A percentile compares a stretch with the other conserved stretches of the same genome.
Evolutionary conservation across 345 rosid species (phyloP).

Genomic region (Anacardium occidentale): DNA sequence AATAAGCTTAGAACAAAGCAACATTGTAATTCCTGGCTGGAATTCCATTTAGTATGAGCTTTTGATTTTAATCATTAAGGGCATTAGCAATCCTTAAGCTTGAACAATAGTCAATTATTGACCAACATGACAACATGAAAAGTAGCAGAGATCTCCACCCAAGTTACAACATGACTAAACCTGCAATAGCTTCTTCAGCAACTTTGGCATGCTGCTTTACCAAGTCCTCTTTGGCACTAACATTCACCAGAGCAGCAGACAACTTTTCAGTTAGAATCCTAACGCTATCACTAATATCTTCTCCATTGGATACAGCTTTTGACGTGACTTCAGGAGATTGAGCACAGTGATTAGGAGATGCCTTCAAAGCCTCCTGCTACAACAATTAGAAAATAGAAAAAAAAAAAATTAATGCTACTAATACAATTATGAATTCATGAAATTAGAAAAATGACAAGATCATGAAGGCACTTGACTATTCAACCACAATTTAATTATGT

Average conservation of each 20-base stretch:
- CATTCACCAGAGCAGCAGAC: slow-evolving; percentile 77
- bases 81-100: neutral
- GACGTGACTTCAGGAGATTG: slow-evolving; percentile 60
- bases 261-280: slow-evolving; percentile 63
- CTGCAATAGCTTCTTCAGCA: slow-evolving; percentile 97
- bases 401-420: slow-evolving; percentile 8
- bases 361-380: slow-evolving; percentile 58
- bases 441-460: neutral
- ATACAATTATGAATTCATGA: neutral
- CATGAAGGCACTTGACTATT: neutral
- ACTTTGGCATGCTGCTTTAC: slow-evolving; percentile 91
- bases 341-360: slow-evolving; percentile 42
- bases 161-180: slow-evolving; percentile 29
- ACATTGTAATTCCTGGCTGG: neutral
- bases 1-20: slow-evolving; percentile 7
- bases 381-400: slow-evolving; percentile 18
- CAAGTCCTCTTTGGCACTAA: slow-evolving; percentile 83
- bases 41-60: slow-evolving; percentile 2
- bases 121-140: neutral
- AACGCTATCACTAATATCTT: slow-evolving; percentile 48
- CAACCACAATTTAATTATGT: neutral
- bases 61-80: neutral
- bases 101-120: neutral
- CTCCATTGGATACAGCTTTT: slow-evolving; percentile 33
- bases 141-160: neutral